These are phyloP conservation scores for Penicillium sp. DNA, from an alignment of 2,329 filamentous ascomycete species.

Conservation along the genomic window DNA sequence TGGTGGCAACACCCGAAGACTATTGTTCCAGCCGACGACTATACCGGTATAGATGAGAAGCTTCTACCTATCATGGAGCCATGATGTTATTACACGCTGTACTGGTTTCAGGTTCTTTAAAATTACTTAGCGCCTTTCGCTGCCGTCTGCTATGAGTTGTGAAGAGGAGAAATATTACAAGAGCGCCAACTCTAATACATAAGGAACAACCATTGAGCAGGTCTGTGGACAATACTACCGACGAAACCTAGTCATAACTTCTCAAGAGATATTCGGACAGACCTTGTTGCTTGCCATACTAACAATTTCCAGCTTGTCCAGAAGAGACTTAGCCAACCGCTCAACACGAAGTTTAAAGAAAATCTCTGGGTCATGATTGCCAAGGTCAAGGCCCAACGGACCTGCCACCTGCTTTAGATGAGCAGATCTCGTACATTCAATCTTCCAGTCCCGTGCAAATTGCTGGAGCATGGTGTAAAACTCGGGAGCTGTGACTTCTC, in stretches of 20 bases:
- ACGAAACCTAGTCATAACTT: background rate
- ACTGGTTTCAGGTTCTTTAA: background rate
- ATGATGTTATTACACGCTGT: background rate
- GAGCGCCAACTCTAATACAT: background rate
- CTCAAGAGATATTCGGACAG: slow-evolving; percentile 13
- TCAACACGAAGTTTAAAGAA: slow-evolving; percentile 4
- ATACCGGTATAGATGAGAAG: too few species aligned
- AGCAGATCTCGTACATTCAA: slow-evolving; percentile 6
- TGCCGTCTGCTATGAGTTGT: background rate
- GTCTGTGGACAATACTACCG: slow-evolving; percentile 15
- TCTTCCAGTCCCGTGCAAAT: slow-evolving; percentile 6
- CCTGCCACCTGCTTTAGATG: background rate
- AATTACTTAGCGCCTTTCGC: background rate
- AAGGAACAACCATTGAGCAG: background rate
- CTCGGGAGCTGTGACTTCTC: slow-evolving; percentile 1
- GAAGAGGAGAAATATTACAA: background rate
- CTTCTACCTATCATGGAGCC: background rate
- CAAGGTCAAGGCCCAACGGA: background rate
- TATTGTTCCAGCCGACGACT: too few species aligned
- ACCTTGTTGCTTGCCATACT: slow-evolving; percentile 4
- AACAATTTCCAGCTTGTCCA: background rate
- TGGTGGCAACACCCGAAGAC: too few species aligned
- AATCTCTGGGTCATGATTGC: slow-evolving; percentile 5
- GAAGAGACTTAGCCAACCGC: background rate
- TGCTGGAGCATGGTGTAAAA: slow-evolving; percentile 6